Base-by-base conservation (phyloP, 805 yeast species). In the Saturnispora galanensis region DNA sequence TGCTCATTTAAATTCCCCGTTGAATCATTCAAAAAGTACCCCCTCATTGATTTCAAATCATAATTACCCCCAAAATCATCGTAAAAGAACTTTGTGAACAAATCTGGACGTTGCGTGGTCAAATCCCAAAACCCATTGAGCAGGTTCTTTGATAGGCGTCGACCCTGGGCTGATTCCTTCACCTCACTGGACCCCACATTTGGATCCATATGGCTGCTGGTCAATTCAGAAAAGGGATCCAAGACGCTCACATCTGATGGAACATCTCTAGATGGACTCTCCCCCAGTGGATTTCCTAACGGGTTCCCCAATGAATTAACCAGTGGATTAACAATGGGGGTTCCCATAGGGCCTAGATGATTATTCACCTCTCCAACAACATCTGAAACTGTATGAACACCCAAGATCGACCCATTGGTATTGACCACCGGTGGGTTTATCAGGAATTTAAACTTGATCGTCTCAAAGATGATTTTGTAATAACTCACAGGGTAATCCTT, bases 71-170 rank as follows among this genome's bases (percentile, higher is more conserved):
- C 38, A 8, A 47, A 44, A 10, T 47, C 34, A 18, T 30, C 42
- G 36, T 52, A 49, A 18, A 58, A 50, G 16, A 52, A 41, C 10
- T 54, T 52, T 26, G 51, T 38, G 26, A 56, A 58, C 10, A 55
- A 21, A 7, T 51, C 48, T 32, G 43, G 31, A 33, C 54, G 46
- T 5, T 46, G 42, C 7, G 56, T 46, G 5, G 54, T 38, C 10
- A 60, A 40, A 8, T 46, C 34, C 60, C 61, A 62, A 35, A 60
- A 48, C 5, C 59, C 51, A 43, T 52, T 42, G 21, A 47, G 38
- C 2, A 60, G 31, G 10, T 42, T 41, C 6, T 32, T 38, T 36
- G 46, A 38, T 32, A 37, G 28, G 6, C 16, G 15, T 9, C 17
- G 16, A 16, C 29, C 21, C 12, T 41, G 29, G 31, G 47, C 51